These are phyloP conservation scores for Microcos paniculata DNA, from an alignment of 345 rosid genomes.

Conservation along the genomic window DNA sequence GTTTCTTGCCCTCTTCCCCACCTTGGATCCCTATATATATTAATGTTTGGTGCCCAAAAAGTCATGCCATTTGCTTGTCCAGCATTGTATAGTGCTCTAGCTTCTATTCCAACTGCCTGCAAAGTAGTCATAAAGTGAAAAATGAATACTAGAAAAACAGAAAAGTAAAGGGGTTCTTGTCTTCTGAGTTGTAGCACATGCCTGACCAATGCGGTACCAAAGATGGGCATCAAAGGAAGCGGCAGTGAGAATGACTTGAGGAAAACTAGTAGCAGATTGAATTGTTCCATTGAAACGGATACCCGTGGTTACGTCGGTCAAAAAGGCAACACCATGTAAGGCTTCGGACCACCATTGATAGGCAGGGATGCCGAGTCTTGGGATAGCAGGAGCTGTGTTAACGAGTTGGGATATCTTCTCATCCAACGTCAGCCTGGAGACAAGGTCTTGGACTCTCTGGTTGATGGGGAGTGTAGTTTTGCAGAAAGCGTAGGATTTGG, in stretches of 20 bases:
- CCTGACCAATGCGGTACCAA: constrained; percentile 93
- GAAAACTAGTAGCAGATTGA: constrained; percentile 76
- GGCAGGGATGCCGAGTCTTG: constrained; percentile 70
- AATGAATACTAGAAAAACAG: background rate
- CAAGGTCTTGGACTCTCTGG: constrained; percentile 64
- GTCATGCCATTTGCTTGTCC: constrained; percentile 74
- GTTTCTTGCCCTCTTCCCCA: constrained; percentile 85
- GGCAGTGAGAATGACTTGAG: constrained; percentile 80
- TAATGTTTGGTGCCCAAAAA: constrained; percentile 85
- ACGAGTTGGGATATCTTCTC: constrained; percentile 86
- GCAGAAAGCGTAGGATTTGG: constrained; percentile 57
- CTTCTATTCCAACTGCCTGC: constrained; percentile 64
- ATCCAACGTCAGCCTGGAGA: constrained; percentile 66
- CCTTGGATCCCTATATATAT: constrained; percentile 80
- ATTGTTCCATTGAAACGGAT: constrained; percentile 56
- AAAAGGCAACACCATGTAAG: constrained; percentile 66
- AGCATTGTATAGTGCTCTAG: constrained; percentile 64
- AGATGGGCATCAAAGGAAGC: constrained; percentile 67
- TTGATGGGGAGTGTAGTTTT: constrained; percentile 46
- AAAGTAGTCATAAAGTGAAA: background rate
- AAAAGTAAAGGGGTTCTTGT: background rate
- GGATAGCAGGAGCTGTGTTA: constrained; percentile 64
- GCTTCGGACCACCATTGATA: constrained; percentile 98
- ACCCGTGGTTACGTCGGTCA: constrained; percentile 36
- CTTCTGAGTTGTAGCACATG: constrained; percentile 9